Conservation (phyloP, 176 grass and related monocot species). For the Cocos nucifera region DNA sequence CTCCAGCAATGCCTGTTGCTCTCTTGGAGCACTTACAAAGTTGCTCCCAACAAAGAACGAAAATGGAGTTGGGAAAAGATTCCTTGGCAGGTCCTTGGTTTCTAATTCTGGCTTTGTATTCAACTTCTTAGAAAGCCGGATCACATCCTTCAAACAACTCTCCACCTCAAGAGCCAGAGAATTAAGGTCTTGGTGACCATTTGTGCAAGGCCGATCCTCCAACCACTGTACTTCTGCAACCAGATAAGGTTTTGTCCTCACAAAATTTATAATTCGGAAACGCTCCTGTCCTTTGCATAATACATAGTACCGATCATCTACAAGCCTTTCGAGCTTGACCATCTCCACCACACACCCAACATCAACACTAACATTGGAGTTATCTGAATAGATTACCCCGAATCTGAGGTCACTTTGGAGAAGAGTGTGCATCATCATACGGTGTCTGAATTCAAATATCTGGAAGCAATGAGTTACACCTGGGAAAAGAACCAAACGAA, state of each 20-base stretch:
- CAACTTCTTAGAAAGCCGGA: background rate
- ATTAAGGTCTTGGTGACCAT: background rate
- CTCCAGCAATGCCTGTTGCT: slow-evolving; percentile 3
- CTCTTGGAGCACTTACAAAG: background rate
- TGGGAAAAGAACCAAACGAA: slow-evolving; percentile 9
- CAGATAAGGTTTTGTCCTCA: background rate
- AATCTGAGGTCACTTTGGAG: slow-evolving; percentile 9
- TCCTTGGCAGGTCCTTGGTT: background rate
- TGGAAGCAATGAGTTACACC: background rate
- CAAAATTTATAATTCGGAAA: background rate
- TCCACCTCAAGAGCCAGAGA: slow-evolving; percentile 1
- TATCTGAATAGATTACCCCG: slow-evolving; percentile 2
- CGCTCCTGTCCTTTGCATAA: slow-evolving; percentile 4
- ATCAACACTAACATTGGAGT: background rate
- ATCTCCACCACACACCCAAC: slow-evolving; percentile 1
- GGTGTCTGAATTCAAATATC: slow-evolving; percentile 13
- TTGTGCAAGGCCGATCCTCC: background rate
- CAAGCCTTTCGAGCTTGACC: slow-evolving; percentile 5
- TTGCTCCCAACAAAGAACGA: slow-evolving; percentile 1
- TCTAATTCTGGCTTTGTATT: background rate
- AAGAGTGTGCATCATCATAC: slow-evolving; percentile 12
- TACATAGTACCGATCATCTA: background rate
- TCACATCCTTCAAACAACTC: background rate
- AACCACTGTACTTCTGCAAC: slow-evolving; percentile 3
- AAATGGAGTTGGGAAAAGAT: slow-evolving; percentile 4